These are phyloP conservation scores for Botryotinia narcissicola DNA, from an alignment of 2,329 filamentous ascomycete genomes.

Conservation along the genomic window DNA sequence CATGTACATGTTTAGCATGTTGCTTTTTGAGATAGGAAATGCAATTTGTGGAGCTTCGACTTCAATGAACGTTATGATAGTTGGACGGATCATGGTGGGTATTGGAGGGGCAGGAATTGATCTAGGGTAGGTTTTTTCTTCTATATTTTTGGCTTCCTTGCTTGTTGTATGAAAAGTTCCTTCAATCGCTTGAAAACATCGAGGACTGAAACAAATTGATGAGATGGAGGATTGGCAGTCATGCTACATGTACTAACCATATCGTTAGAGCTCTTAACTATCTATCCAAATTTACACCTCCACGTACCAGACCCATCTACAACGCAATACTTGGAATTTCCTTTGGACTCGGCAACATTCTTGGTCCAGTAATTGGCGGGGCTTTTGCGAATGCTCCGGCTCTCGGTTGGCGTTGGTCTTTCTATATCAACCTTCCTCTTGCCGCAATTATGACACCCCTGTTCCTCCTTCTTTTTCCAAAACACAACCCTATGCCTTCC, in stretches of 20 bases:
- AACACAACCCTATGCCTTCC: not conserved
- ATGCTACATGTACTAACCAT: not conserved
- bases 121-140: not conserved
- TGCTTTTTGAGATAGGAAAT: constrained; percentile 30
- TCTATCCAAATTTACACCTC: not conserved
- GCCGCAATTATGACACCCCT: not conserved
- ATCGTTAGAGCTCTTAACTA: not conserved
- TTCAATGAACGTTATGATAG: not conserved
- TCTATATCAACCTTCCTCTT: not conserved
- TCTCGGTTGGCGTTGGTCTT: not conserved
- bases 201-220: not conserved
- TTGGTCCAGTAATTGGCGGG: not conserved
- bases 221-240: not conserved
- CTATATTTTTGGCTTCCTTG: not conserved
- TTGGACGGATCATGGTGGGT: not conserved
- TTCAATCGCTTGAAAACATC: not conserved
- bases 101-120: not conserved
- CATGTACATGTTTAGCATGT: constrained; percentile 26
- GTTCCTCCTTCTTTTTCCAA: not conserved
- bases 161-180: not conserved
- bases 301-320: not conserved
- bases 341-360: not conserved
- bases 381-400: not conserved
- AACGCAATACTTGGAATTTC: not conserved
- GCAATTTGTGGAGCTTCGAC: constrained; percentile 30